phyloP scores from a whole-genome alignment of 1,284 basidiomycete genomes.

The Ceratorhiza oryzae-sativae region DNA sequence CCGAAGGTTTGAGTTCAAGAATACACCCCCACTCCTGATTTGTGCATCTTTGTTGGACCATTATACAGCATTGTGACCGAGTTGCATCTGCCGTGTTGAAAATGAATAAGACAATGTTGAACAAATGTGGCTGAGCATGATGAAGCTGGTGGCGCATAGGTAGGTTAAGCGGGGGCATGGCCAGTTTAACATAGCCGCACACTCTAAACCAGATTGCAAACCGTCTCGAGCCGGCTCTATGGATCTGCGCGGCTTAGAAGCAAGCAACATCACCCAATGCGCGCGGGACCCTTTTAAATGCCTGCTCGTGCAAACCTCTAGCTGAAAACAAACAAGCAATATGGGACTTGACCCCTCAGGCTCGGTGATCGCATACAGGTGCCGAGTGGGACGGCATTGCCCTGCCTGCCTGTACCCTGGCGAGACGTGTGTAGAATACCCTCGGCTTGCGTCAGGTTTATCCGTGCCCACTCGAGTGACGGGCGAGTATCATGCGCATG shows the following conservation, averaged over 20 bases:
- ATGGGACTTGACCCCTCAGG: not conserved
- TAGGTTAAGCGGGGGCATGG: not conserved
- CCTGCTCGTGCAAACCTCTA: constrained; percentile 2
- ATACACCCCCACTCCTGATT: constrained; percentile 26
- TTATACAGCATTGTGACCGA: not conserved
- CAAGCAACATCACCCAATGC: not conserved
- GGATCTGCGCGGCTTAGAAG: not conserved
- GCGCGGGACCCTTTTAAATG: not conserved
- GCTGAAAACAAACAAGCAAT: not conserved
- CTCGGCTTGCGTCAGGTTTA: not conserved
- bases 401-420: not conserved
- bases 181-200: no score
- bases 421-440: not conserved
- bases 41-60: constrained; percentile 9
- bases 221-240: not conserved
- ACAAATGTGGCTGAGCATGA: not conserved
- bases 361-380: not conserved
- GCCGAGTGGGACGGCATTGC: not conserved
- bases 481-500: not conserved
- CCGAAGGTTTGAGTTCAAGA: not conserved
- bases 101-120: constrained; percentile 30
- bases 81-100: constrained; percentile 19
- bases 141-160: constrained; percentile 23
- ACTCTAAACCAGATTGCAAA: not conserved
- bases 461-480: not conserved